phyloP scores from a whole-genome alignment of 2,329 filamentous ascomycete species.

The Chlorencoelia australis region DNA sequence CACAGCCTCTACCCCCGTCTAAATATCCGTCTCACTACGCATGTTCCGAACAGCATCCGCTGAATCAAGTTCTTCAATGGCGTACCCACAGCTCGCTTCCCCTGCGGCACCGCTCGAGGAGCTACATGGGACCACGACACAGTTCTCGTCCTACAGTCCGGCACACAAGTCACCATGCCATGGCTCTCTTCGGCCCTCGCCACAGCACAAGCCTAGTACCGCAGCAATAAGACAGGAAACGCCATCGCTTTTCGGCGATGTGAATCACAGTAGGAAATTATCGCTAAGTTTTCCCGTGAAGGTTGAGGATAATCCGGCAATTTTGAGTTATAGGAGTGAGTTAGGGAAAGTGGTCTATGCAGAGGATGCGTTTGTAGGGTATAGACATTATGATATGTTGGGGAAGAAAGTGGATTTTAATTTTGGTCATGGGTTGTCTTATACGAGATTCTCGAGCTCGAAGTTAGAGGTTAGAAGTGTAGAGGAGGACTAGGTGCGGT shows the following conservation, averaged over 20 bases:
- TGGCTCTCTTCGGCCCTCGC: conserved; percentile 47
- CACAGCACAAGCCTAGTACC: conserved; percentile 72
- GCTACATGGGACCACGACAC: conserved; percentile 64
- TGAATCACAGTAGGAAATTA: conserved; percentile 61
- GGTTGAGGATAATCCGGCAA: conserved; percentile 63
- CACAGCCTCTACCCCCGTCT: conserved; percentile 22
- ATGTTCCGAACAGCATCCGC: conserved; percentile 29
- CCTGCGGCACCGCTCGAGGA: conserved; percentile 39
- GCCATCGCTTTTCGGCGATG: conserved; percentile 59
- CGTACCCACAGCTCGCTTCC: conserved; percentile 37
- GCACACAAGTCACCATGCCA: conserved; percentile 64
- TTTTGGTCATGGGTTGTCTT: conserved; percentile 71
- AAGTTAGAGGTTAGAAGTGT: background rate
- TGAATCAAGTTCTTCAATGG: conserved; percentile 26
- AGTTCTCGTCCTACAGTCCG: conserved; percentile 66
- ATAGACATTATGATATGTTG: conserved; percentile 69
- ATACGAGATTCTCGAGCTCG: conserved; percentile 50
- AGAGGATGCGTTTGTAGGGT: conserved; percentile 73
- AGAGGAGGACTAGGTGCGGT: background rate
- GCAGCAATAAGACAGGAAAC: conserved; percentile 78
- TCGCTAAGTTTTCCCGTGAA: conserved; percentile 61
- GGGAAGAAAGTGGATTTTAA: conserved; percentile 57
- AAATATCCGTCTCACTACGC: conserved; percentile 26
- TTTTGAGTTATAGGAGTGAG: conserved; percentile 64
- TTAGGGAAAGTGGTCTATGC: conserved; percentile 64